These are phyloP conservation scores for Comarum palustre DNA, from an alignment of 306 rosid species.

Conservation along the genomic window DNA sequence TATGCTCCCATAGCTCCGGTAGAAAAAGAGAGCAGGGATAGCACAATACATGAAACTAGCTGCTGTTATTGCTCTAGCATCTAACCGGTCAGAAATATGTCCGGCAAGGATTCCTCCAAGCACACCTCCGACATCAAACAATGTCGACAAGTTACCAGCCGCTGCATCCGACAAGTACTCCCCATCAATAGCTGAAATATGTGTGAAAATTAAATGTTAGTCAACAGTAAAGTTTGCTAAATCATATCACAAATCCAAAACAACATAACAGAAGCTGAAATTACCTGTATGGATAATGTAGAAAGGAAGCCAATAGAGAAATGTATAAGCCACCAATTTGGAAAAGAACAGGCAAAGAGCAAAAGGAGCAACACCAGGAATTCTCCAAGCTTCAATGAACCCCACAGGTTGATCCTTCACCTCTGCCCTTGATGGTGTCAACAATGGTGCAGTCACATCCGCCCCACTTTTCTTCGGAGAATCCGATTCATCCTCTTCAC, in stretches of 20 bases:
- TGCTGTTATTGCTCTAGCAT: constrained; percentile 94
- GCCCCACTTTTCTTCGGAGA: constrained; percentile 57
- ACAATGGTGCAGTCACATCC: constrained; percentile 50
- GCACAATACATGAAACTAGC: constrained; percentile 99
- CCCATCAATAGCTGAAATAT: constrained; percentile 84
- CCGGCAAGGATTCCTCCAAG: constrained; percentile 95
- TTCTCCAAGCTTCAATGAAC: constrained; percentile 91
- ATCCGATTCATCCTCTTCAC: constrained; percentile 50
- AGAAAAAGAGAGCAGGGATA: constrained; percentile 86
- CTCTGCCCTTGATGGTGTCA: constrained; percentile 36
- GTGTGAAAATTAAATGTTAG: neutral
- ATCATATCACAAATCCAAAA: neutral
- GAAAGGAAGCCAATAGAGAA: constrained; percentile 98
- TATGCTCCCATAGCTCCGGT: constrained; percentile 64
- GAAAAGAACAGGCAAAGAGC: constrained; percentile 92
- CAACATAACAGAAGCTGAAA: constrained; percentile 1
- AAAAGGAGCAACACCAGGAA: constrained; percentile 97
- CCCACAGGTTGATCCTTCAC: constrained; percentile 59
- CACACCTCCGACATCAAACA: constrained; percentile 94
- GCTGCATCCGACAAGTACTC: constrained; percentile 66
- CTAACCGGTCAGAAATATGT: constrained; percentile 77
- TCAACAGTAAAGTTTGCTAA: neutral
- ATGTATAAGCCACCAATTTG: constrained; percentile 97
- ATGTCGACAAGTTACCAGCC: constrained; percentile 76
- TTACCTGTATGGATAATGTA: constrained; percentile 88